These are phyloP conservation scores for Nitzschia sp. DNA, from an alignment of 108 stramenopile genomes.

Conservation along the genomic window DNA sequence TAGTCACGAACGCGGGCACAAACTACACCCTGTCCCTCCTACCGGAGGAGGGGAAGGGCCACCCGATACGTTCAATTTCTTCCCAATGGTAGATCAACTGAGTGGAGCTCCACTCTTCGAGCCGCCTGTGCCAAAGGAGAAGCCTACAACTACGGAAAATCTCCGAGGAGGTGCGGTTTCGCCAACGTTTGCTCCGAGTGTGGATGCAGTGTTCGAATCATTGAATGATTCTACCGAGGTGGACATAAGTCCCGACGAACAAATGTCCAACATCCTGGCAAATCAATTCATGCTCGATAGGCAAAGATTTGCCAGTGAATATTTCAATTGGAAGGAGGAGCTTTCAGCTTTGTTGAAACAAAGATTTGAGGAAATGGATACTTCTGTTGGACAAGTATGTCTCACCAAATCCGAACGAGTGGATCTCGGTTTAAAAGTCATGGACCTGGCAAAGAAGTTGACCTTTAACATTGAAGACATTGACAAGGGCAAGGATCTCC, in stretches of 20 bases:
- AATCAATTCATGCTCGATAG: constrained; percentile 26
- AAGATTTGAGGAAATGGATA: constrained; percentile 1
- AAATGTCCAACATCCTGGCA: constrained; percentile 25
- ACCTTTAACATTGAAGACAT: constrained; percentile 50
- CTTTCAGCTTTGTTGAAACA: constrained; percentile 36
- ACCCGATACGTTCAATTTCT: constrained; percentile 59
- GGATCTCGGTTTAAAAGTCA: constrained; percentile 52
- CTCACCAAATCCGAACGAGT: constrained; percentile 45
- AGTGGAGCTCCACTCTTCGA: constrained; percentile 67
- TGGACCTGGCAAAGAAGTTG: constrained; percentile 51
- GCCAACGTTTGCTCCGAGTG: background rate
- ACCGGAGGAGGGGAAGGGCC: constrained; percentile 27
- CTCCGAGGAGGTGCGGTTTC: constrained; percentile 1
- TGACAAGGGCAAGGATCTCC: constrained; percentile 57
- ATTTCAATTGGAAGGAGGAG: constrained; percentile 49
- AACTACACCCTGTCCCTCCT: background rate
- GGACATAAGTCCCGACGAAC: constrained; percentile 7
- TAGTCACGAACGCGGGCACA: constrained; percentile 37
- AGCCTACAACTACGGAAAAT: constrained; percentile 21
- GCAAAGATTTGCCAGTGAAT: constrained; percentile 41
- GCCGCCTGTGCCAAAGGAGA: constrained; percentile 9
- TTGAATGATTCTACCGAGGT: background rate
- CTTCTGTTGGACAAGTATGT: background rate
- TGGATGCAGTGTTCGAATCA: background rate
- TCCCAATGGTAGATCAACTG: constrained; percentile 82